phyloP scores from a whole-genome alignment of 2,329 filamentous ascomycete genomes.

The Fusarium sp. region DNA sequence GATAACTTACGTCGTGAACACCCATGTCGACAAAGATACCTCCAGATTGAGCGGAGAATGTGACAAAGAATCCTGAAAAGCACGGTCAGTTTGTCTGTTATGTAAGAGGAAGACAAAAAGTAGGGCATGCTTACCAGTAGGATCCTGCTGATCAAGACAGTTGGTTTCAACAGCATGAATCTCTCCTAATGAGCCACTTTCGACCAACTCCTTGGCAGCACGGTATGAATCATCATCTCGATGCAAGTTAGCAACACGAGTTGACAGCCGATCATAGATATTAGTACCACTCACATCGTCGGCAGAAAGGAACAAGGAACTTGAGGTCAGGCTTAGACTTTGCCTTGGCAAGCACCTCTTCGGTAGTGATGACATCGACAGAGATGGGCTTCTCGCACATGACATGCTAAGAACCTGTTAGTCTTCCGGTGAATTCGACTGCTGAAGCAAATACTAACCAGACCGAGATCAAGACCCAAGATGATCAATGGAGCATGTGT shows the following conservation, averaged over 20 bases:
- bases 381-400: slow-evolving; percentile 43
- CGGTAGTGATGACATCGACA: slow-evolving; percentile 35
- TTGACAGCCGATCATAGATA: not conserved
- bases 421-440: not conserved
- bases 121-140: slow-evolving; percentile 26
- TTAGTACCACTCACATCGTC: slow-evolving; percentile 23
- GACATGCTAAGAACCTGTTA: slow-evolving; percentile 28
- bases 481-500: slow-evolving; percentile 46
- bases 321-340: slow-evolving; percentile 37
- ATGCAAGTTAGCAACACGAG: not conserved
- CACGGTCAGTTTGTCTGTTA: not conserved
- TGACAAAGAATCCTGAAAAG: slow-evolving; percentile 46
- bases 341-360: slow-evolving; percentile 33
- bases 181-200: slow-evolving; percentile 37
- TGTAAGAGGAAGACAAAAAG: not conserved
- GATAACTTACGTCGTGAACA: slow-evolving; percentile 43
- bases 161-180: slow-evolving; percentile 41
- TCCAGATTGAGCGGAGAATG: slow-evolving; percentile 49
- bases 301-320: slow-evolving; percentile 35
- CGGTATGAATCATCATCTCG: slow-evolving; percentile 36
- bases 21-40: slow-evolving; percentile 51
- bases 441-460: not conserved
- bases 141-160: slow-evolving; percentile 37
- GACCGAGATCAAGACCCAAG: slow-evolving; percentile 36
- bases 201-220: slow-evolving; percentile 27